phyloP scores from a whole-genome alignment of 179 eudicot species.

The Spergularia azorica region DNA sequence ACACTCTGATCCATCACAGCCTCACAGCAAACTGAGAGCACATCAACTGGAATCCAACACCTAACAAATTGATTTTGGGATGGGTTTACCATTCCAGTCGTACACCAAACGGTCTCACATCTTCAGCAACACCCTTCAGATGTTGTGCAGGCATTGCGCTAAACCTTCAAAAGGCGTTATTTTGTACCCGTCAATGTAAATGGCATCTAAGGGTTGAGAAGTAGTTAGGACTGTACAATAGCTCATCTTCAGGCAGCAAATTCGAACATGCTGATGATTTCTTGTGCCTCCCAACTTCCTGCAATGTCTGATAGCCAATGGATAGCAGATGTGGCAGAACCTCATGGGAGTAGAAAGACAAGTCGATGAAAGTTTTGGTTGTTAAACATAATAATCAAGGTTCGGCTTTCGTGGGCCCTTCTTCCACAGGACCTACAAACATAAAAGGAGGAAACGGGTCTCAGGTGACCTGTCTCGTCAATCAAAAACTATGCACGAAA shows the following conservation, averaged over 20 bases:
- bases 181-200: conserved; percentile 28
- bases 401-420: conserved; percentile 58
- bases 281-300: not conserved
- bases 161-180: conserved; percentile 17
- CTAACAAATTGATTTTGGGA: conserved; percentile 12
- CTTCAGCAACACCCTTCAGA: conserved; percentile 5
- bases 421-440: conserved; percentile 44
- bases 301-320: not conserved
- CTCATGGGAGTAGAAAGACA: conserved; percentile 11
- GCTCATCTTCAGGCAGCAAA: conserved; percentile 5
- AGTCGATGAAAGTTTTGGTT: not conserved
- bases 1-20: not conserved
- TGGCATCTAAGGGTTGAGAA: conserved; percentile 20
- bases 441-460: conserved; percentile 10
- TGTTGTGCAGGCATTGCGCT: not conserved
- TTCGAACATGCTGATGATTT: not conserved
- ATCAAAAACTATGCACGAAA: not conserved
- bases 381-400: conserved; percentile 27
- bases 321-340: not conserved
- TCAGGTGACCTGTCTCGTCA: not conserved
- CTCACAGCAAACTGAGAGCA: conserved; percentile 8
- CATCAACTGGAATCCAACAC: not conserved
- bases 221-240: conserved; percentile 26
- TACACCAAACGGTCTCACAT: conserved; percentile 14
- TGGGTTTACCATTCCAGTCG: conserved; percentile 12